A percentile compares a stretch with the other conserved stretches of the same genome.
phyloP scores from a whole-genome alignment of 176 grass and related monocot genomes.

The Eleusine coracana region DNA sequence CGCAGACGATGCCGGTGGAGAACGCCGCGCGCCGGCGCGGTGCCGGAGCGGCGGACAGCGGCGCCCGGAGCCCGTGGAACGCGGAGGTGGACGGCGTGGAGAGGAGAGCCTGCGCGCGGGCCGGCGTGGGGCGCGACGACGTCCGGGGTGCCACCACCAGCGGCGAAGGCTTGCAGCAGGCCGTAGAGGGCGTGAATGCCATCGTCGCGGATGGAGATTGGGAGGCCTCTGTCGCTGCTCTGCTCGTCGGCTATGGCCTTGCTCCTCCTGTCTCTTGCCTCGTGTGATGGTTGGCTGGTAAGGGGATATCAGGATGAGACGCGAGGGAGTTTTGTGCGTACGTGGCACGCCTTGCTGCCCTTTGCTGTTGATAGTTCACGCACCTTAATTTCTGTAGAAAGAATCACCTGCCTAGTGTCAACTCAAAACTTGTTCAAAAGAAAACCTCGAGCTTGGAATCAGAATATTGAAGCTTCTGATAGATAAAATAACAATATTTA shows the following conservation, averaged over 20 bases:
- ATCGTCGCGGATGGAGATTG: constrained; percentile 21
- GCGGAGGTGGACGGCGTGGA: constrained; percentile 41
- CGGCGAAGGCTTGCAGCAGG: constrained; percentile 36
- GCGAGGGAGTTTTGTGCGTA: constrained; percentile 16
- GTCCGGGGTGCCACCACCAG: background rate
- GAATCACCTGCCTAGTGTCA: no score
- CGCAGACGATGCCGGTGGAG: constrained; percentile 46
- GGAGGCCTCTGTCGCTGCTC: background rate
- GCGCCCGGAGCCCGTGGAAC: constrained; percentile 17
- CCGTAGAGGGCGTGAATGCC: constrained; percentile 46
- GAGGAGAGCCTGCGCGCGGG: constrained; percentile 33
- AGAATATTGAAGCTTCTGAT: no score
- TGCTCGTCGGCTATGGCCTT: background rate
- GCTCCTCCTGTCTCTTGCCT: background rate
- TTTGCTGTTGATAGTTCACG: constrained; percentile 20
- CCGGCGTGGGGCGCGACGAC: background rate
- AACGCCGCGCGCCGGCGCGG: constrained; percentile 20
- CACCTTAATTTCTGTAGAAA: no score
- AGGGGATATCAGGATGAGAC: constrained; percentile 51
- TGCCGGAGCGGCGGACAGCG: background rate
- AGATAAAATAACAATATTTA: no score
- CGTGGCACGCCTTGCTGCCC: constrained; percentile 45
- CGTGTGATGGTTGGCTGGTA: constrained; percentile 37
- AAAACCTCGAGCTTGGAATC: no score
- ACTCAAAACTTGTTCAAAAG: no score